Conservation (phyloP, 2,329 filamentous ascomycete species). For the Exserohilum rostratum region DNA sequence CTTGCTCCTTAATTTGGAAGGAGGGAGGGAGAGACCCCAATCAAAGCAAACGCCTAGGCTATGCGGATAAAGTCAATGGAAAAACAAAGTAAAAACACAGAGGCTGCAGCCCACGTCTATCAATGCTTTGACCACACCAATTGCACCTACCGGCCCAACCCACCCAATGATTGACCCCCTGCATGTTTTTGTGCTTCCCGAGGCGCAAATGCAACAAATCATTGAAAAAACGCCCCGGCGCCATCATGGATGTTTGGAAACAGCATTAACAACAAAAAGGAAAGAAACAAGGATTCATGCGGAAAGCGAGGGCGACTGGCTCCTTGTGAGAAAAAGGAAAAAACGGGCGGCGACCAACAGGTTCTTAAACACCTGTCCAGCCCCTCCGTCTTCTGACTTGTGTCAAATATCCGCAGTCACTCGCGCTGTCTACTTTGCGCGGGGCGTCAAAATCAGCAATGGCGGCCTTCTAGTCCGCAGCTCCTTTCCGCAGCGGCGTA, state of each 20-base stretch:
- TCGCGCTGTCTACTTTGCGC: background rate
- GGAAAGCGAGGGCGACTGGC: background rate
- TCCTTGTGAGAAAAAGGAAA: background rate
- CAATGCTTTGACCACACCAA: background rate
- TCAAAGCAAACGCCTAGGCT: slow-evolving; percentile 1
- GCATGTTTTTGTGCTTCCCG: no score
- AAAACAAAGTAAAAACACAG: background rate
- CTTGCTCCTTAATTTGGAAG: no score
- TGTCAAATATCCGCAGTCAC: slow-evolving; percentile 10
- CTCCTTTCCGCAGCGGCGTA: slow-evolving; percentile 36
- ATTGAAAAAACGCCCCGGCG: background rate
- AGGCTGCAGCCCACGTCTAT: background rate
- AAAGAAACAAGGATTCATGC: background rate
- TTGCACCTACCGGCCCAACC: no score
- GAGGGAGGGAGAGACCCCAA: background rate
- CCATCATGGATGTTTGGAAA: background rate
- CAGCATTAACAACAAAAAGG: background rate
- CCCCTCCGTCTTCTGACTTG: slow-evolving; percentile 20
- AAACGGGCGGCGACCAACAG: background rate
- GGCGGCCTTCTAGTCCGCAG: slow-evolving; percentile 22
- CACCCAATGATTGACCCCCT: no score
- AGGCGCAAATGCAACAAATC: background rate
- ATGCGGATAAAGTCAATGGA: background rate
- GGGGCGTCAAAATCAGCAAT: background rate
- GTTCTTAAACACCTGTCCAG: slow-evolving; percentile 15